These are phyloP conservation scores for Hypoxylon fragiforme DNA, from an alignment of 495 filamentous ascomycete genomes.

Conservation along the genomic window DNA sequence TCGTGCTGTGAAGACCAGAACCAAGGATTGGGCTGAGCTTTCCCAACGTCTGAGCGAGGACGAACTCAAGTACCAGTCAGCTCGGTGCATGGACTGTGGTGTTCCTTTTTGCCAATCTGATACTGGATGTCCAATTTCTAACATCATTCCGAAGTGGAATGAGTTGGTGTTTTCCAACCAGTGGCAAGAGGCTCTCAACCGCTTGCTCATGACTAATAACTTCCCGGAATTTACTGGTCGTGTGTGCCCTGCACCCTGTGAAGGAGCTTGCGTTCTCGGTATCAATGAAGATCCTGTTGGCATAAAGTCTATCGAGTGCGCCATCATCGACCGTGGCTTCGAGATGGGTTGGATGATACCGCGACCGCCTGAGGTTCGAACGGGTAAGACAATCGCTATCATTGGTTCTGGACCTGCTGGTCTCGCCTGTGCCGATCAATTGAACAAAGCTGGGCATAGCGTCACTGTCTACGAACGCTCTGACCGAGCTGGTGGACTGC, in stretches of 20 bases:
- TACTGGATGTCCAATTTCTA: slow-evolving; percentile 95
- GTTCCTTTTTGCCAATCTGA: slow-evolving; percentile 99
- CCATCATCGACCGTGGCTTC: slow-evolving; percentile 98
- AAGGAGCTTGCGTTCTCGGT: slow-evolving; percentile 95
- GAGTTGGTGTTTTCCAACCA: slow-evolving; percentile 89
- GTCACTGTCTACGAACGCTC: slow-evolving; percentile 97
- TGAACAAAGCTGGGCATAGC: slow-evolving; percentile 89
- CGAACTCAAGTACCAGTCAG: slow-evolving; percentile 97
- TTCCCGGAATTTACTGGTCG: slow-evolving; percentile 99
- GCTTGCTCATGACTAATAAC: slow-evolving; percentile 98
- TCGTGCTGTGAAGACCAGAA: slow-evolving; percentile 80
- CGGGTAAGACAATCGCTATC: slow-evolving; percentile 87
- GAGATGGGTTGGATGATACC: slow-evolving; percentile 99
- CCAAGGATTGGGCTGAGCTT: slow-evolving; percentile 93
- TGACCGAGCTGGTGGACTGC: slow-evolving; percentile 88
- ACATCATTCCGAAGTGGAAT: slow-evolving; percentile 99
- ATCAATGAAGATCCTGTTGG: slow-evolving; percentile 98
- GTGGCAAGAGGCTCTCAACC: slow-evolving; percentile 94
- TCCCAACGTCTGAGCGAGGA: slow-evolving; percentile 89
- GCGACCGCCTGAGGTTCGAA: slow-evolving; percentile 74
- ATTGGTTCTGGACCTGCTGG: slow-evolving; percentile 95
- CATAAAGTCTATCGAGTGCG: slow-evolving; percentile 99
- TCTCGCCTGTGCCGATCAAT: slow-evolving; percentile 89
- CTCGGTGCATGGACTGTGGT: slow-evolving; percentile 99
- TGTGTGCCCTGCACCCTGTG: slow-evolving; percentile 97